A percentile compares a stretch with the other conserved stretches of the same genome.
phyloP scores from a whole-genome alignment of 2,329 filamentous ascomycete genomes.

The Rhynchosporium secalis region DNA sequence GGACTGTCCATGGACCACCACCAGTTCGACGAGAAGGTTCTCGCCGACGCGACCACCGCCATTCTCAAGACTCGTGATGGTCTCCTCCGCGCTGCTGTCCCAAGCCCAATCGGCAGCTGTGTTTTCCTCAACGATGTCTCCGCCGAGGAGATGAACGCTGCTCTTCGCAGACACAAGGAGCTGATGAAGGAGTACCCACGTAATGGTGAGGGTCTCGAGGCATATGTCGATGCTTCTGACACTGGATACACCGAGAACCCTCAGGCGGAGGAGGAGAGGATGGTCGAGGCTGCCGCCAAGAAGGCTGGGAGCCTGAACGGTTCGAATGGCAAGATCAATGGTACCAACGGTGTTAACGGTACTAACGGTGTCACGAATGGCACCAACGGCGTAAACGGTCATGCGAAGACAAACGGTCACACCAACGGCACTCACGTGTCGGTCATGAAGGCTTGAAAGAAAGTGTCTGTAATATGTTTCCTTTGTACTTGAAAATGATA shows the following conservation, averaged over 20 bases:
- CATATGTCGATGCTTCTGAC: slow-evolving; percentile 68
- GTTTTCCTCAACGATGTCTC: slow-evolving; percentile 68
- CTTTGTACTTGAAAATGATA: no score
- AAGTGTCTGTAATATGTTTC: not conserved
- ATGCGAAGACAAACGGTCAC: not conserved
- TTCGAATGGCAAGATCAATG: slow-evolving; percentile 23
- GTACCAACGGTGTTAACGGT: slow-evolving; percentile 3
- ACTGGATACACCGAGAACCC: slow-evolving; percentile 53
- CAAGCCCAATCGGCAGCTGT: slow-evolving; percentile 65
- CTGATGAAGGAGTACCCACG: slow-evolving; percentile 63
- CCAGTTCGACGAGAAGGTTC: slow-evolving; percentile 64
- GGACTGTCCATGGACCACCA: slow-evolving; percentile 72
- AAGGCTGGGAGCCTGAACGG: slow-evolving; percentile 32
- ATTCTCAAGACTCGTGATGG: slow-evolving; percentile 73
- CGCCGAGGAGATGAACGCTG: slow-evolving; percentile 60
- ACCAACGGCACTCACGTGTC: not conserved
- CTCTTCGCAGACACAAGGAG: slow-evolving; percentile 63
- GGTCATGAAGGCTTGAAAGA: not conserved
- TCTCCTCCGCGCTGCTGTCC: slow-evolving; percentile 66
- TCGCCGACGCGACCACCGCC: slow-evolving; percentile 65
- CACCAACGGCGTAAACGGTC: not conserved
- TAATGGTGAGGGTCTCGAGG: slow-evolving; percentile 64
- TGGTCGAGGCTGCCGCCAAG: slow-evolving; percentile 31
- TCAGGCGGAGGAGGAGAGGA: slow-evolving; percentile 33
- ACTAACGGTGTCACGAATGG: slow-evolving; percentile 1